A percentile compares a stretch with the other conserved stretches of the same genome.
These are phyloP conservation scores for Calonectria henricotiae DNA, from an alignment of 2,329 filamentous ascomycete species.

Conservation along the genomic window DNA sequence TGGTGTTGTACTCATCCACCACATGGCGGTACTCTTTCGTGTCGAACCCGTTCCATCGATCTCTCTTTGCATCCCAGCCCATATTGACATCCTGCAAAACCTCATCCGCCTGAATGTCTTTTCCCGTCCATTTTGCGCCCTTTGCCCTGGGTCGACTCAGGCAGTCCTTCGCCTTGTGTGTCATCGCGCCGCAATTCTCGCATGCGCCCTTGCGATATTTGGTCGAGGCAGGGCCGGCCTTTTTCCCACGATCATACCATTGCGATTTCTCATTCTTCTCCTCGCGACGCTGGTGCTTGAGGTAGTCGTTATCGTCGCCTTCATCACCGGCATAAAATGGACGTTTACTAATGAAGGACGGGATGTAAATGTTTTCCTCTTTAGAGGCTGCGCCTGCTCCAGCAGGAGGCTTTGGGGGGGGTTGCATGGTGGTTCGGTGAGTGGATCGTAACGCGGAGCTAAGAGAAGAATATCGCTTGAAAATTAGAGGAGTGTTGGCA, in stretches of 20 bases:
- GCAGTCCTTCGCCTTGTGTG: slow-evolving; percentile 96
- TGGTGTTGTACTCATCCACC: slow-evolving; percentile 90
- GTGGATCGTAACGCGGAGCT: not conserved
- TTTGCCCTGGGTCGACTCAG: slow-evolving; percentile 89
- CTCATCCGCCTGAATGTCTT: slow-evolving; percentile 95
- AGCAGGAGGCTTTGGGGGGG: slow-evolving; percentile 57
- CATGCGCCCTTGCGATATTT: slow-evolving; percentile 99
- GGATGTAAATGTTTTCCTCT: slow-evolving; percentile 98
- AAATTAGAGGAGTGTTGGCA: too few relatives aligned
- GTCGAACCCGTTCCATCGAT: slow-evolving; percentile 99
- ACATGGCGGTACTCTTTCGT: slow-evolving; percentile 87
- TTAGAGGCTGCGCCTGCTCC: slow-evolving; percentile 71
- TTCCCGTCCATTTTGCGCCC: slow-evolving; percentile 93
- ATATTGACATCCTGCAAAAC: slow-evolving; percentile 87
- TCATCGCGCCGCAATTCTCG: slow-evolving; percentile 98
- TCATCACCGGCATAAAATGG: slow-evolving; percentile 94
- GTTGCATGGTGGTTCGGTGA: slow-evolving; percentile 45
- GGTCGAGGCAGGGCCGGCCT: slow-evolving; percentile 88
- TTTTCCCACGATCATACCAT: slow-evolving; percentile 95
- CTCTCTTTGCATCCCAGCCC: slow-evolving; percentile 97
- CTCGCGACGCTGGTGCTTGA: slow-evolving; percentile 88
- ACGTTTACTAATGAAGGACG: slow-evolving; percentile 96
- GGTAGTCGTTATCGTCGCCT: slow-evolving; percentile 86
- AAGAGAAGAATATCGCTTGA: not conserved
- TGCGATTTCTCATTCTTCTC: slow-evolving; percentile 80